Evolutionary conservation across 352 stramenopile species (phyloP).

Genomic region (Pythium biforme): DNA sequence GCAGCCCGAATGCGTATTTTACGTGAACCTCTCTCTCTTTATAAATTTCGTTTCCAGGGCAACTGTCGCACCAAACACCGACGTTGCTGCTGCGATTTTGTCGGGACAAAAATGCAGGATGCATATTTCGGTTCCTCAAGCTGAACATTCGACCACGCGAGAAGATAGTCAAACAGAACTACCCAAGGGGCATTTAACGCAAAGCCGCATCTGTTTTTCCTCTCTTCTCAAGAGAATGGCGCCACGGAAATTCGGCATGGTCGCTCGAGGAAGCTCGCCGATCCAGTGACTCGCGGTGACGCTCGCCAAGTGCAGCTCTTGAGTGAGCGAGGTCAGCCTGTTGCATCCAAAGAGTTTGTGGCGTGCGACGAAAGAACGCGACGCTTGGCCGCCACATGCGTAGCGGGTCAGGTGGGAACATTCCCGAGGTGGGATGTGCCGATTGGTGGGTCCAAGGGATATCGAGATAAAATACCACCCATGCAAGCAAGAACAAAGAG

Average conservation of each 20-base stretch:
- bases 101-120: too few species aligned
- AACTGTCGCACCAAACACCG: background rate
- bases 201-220: too few species aligned
- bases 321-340: background rate
- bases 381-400: conserved; percentile 1
- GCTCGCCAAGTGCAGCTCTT: conserved; percentile 9
- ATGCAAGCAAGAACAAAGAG: conserved; percentile 21
- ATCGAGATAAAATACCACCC: background rate
- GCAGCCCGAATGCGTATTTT: background rate
- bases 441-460: conserved; percentile 17
- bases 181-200: too few species aligned
- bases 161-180: too few species aligned
- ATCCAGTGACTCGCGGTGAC: conserved; percentile 4
- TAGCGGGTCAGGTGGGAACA: background rate
- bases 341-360: background rate
- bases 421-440: conserved; percentile 10
- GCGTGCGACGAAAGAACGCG: conserved; percentile 17
- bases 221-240: background rate
- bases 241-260: background rate
- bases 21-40: background rate
- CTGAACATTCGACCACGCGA: too few species aligned
- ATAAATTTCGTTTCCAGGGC: background rate
- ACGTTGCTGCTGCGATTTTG: too few species aligned
- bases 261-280: background rate
- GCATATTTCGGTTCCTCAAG: background rate